phyloP scores from a whole-genome alignment of 129 eudicot genomes.

The Solidago caesia region DNA sequence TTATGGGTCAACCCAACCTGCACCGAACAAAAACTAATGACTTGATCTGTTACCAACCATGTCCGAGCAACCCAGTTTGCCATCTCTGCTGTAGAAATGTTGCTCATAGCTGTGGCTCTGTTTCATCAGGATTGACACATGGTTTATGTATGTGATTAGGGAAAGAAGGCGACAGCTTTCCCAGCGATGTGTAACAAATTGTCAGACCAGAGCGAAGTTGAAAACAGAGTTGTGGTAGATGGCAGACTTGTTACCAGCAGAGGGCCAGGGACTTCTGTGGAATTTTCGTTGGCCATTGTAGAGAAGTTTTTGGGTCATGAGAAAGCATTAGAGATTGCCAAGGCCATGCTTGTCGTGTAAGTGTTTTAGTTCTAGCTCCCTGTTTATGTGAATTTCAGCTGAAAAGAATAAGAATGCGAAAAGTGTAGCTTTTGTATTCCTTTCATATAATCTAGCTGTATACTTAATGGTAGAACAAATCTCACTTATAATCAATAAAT shows the following conservation, averaged over 20 bases:
- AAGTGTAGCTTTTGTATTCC: background rate
- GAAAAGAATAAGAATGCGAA: background rate
- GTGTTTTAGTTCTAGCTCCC: background rate
- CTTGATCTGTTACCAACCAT: too few species aligned
- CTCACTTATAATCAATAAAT: slow-evolving; percentile 4
- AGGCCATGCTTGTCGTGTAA: slow-evolving; percentile 56
- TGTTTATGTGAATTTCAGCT: background rate
- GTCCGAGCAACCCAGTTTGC: background rate
- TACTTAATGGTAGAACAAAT: slow-evolving; percentile 2
- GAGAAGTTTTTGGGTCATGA: slow-evolving; percentile 73
- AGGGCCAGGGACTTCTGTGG: slow-evolving; percentile 91
- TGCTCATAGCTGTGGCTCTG: background rate
- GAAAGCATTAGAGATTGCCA: slow-evolving; percentile 76
- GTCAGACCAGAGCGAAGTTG: slow-evolving; percentile 62
- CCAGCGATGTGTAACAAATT: slow-evolving; percentile 89
- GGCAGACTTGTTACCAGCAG: slow-evolving; percentile 89
- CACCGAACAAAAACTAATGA: too few species aligned
- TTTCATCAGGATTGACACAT: background rate
- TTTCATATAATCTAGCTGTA: slow-evolving; percentile 19
- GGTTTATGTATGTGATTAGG: slow-evolving; percentile 42
- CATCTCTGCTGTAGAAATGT: background rate
- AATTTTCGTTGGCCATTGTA: slow-evolving; percentile 82
- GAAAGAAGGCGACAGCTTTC: slow-evolving; percentile 94
- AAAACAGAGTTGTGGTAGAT: slow-evolving; percentile 81
- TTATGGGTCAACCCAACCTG: background rate